These are phyloP conservation scores for Ustilago loliicola DNA, from an alignment of 1,284 basidiomycete genomes.

Conservation along the genomic window DNA sequence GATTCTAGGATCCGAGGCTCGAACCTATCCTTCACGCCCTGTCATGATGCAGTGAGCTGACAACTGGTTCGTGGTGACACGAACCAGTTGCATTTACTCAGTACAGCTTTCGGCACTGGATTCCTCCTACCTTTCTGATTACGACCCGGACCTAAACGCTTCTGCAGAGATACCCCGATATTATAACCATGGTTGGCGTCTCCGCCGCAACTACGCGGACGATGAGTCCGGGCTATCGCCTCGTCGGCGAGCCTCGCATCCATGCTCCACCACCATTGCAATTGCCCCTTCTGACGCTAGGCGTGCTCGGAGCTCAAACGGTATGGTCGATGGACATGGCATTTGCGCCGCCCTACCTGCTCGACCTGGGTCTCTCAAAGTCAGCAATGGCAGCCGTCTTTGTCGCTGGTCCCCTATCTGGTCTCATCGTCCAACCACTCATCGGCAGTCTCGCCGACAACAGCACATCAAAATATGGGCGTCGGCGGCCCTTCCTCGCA, in stretches of 20 bases:
- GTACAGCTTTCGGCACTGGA: not conserved
- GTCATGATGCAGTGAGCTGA: slow-evolving; percentile 8
- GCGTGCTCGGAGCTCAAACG: slow-evolving; percentile 61
- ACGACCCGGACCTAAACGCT: not conserved
- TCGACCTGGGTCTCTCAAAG: slow-evolving; percentile 64
- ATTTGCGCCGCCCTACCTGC: slow-evolving; percentile 63
- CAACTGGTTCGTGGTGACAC: not conserved
- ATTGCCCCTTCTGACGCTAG: slow-evolving; percentile 60
- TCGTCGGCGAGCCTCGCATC: slow-evolving; percentile 44
- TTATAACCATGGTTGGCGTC: slow-evolving; percentile 31
- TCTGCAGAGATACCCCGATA: not conserved
- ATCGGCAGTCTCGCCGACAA: slow-evolving; percentile 69
- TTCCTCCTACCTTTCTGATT: not conserved
- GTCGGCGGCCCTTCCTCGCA: slow-evolving; percentile 70
- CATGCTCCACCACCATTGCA: slow-evolving; percentile 35
- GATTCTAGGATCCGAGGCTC: not conserved
- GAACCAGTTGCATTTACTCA: not conserved
- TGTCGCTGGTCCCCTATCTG: slow-evolving; percentile 64
- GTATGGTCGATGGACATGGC: slow-evolving; percentile 69
- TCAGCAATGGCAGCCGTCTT: slow-evolving; percentile 63
- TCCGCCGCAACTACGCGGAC: slow-evolving; percentile 9
- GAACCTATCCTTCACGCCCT: not conserved
- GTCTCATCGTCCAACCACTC: slow-evolving; percentile 70
- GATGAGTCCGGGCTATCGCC: slow-evolving; percentile 11
- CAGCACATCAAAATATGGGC: slow-evolving; percentile 68